These are phyloP conservation scores for Aspergillus conjunctus DNA, from an alignment of 495 filamentous ascomycete genomes.

Conservation along the genomic window DNA sequence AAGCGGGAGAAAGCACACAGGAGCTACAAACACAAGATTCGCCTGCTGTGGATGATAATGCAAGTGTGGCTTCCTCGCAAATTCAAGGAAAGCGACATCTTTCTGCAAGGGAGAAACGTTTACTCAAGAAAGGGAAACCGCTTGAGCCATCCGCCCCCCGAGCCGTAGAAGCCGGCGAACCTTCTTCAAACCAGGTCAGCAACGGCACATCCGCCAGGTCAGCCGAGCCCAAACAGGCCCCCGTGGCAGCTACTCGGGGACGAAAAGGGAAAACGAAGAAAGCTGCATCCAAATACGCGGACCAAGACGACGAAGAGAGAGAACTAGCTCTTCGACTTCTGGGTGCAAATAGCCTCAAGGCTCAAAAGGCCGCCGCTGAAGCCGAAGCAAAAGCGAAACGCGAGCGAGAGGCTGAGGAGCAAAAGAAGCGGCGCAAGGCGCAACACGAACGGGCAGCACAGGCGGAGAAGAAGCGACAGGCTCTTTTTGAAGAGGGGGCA, in stretches of 20 bases:
- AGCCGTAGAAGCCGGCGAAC: constrained; percentile 16
- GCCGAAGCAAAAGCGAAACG: constrained; percentile 53
- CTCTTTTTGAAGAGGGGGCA: constrained; percentile 55
- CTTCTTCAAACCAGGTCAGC: constrained; percentile 11
- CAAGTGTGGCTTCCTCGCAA: constrained; percentile 24
- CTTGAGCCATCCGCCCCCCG: constrained; percentile 25
- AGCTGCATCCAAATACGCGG: constrained; percentile 83
- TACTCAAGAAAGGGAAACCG: constrained; percentile 49
- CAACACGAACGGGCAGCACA: constrained; percentile 75
- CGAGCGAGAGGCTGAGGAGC: constrained; percentile 63
- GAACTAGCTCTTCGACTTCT: constrained; percentile 78
- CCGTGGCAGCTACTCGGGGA: constrained; percentile 61
- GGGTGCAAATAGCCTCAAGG: constrained; percentile 64
- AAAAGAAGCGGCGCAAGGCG: constrained; percentile 69
- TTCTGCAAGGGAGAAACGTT: constrained; percentile 52
- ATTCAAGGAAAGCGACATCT: constrained; percentile 42
- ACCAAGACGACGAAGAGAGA: constrained; percentile 94
- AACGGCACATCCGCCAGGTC: constrained; percentile 11
- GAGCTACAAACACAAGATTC: constrained; percentile 13
- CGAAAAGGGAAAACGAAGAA: constrained; percentile 87
- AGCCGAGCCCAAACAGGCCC: constrained; percentile 31
- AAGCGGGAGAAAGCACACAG: constrained; percentile 16
- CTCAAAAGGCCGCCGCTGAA: constrained; percentile 51
- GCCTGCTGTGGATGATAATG: constrained; percentile 9
- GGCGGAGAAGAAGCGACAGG: constrained; percentile 61